Conservation (phyloP, 306 rosid species). For the Mimosa bimucronata region DNA sequence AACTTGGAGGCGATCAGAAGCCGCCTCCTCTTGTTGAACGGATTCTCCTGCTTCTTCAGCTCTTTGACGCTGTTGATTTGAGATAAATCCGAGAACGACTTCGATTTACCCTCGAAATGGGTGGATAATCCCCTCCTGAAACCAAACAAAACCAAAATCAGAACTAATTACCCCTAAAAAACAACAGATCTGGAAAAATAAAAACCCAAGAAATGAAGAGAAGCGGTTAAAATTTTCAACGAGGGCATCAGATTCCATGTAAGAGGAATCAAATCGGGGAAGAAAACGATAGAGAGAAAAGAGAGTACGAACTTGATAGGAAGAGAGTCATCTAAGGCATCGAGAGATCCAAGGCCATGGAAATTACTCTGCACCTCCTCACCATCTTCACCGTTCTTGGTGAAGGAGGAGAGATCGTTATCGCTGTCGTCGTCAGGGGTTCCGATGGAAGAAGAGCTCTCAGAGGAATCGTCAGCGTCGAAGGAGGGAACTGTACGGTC, state of each 20-base stretch:
- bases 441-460: conserved; percentile 85
- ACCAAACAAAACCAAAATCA: not conserved
- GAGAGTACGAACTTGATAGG: conserved; percentile 73
- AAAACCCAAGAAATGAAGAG: not conserved
- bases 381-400: conserved; percentile 36
- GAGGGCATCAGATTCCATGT: not conserved
- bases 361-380: conserved; percentile 67
- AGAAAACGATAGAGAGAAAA: not conserved
- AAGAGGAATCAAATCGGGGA: not conserved
- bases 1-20: conserved; percentile 71
- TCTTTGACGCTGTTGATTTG: conserved; percentile 59
- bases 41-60: conserved; percentile 70
- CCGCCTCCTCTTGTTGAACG: conserved; percentile 85
- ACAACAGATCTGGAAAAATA: not conserved
- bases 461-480: conserved; percentile 48
- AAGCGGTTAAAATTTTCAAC: not conserved
- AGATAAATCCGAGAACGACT: conserved; percentile 73
- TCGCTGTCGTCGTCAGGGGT: conserved; percentile 71
- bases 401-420: conserved; percentile 23
- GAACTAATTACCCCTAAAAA: not conserved
- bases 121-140: conserved; percentile 88
- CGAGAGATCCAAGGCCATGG: conserved; percentile 52
- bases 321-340: conserved; percentile 76
- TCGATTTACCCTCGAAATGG: conserved; percentile 86
- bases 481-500: conserved; percentile 32